A percentile compares a stretch with the other conserved stretches of the same genome.
Conservation (phyloP, 208 protist species). For the Leishmania mexicana region DNA sequence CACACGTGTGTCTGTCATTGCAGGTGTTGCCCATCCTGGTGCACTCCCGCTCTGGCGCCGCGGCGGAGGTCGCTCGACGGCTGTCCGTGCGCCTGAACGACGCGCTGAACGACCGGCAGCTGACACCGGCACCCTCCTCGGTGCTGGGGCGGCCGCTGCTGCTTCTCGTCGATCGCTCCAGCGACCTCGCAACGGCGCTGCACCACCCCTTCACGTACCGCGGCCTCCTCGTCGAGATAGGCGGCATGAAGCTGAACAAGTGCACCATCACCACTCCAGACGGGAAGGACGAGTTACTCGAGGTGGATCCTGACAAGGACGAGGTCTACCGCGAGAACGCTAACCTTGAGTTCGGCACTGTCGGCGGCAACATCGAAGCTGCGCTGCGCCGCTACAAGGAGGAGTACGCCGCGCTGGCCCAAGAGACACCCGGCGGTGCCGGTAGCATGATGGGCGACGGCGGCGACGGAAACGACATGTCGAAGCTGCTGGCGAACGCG, state of each 20-base stretch:
- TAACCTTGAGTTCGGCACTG: constrained; percentile 64
- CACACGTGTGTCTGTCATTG: constrained; percentile 82
- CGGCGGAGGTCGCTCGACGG: constrained; percentile 79
- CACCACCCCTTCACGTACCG: constrained; percentile 92
- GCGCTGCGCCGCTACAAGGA: constrained; percentile 74
- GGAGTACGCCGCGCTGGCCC: constrained; percentile 68
- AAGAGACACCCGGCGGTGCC: constrained; percentile 33
- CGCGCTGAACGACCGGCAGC: constrained; percentile 68
- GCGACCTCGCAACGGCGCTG: constrained; percentile 80
- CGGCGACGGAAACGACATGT: constrained; percentile 71
- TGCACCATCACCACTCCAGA: constrained; percentile 48
- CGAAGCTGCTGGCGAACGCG: constrained; percentile 73
- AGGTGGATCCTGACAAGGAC: constrained; percentile 88
- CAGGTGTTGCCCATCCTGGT: constrained; percentile 86
- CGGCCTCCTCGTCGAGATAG: constrained; percentile 78
- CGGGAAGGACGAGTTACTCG: constrained; percentile 67
- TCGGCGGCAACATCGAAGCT: constrained; percentile 71
- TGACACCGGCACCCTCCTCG: constrained; percentile 55
- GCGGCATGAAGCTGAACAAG: constrained; percentile 87
- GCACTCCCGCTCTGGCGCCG: constrained; percentile 75
- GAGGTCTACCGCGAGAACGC: constrained; percentile 77
- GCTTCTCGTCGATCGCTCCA: constrained; percentile 80
- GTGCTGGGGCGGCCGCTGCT: constrained; percentile 79
- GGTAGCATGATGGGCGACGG: constrained; percentile 37
- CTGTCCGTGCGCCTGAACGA: constrained; percentile 72